Percentiles rank a stretch among this genome's conserved stretches.
phyloP scores from a whole-genome alignment of 139 green algal species.

The Tetraselmis chui region DNA sequence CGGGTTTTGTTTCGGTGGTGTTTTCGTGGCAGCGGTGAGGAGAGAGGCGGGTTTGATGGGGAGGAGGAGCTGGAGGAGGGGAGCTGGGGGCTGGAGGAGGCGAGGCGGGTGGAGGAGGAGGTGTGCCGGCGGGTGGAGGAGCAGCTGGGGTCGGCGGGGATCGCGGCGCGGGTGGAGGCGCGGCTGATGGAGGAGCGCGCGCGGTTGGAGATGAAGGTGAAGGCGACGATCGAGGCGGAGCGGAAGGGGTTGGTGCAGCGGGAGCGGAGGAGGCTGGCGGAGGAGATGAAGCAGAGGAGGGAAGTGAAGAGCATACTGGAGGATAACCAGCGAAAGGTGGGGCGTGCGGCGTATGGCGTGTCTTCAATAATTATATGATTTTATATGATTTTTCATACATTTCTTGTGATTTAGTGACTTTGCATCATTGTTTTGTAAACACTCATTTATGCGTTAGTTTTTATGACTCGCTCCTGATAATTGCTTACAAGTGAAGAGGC shows the following conservation, averaged over 20 bases:
- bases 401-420: too few species aligned
- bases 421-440: too few species aligned
- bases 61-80: too few species aligned
- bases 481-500: too few species aligned
- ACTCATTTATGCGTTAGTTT: too few species aligned
- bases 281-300: neutral
- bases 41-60: too few species aligned
- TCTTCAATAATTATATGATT: too few species aligned
- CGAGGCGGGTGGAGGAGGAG: neutral
- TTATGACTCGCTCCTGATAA: neutral
- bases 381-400: too few species aligned
- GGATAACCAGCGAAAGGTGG: neutral
- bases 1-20: too few species aligned
- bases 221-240: neutral
- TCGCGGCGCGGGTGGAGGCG: neutral
- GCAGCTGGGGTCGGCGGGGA: neutral
- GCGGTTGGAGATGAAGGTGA: neutral
- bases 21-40: too few species aligned
- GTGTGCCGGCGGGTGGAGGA: neutral
- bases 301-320: neutral
- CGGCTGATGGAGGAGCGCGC: neutral
- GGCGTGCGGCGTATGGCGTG: neutral
- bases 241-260: neutral
- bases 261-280: neutral
- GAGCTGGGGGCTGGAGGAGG: neutral